Percentiles rank a stretch among this genome's conserved stretches.
Conservation (phyloP, 805 yeast genomes). For the Metschnikowia henanensis region DNA sequence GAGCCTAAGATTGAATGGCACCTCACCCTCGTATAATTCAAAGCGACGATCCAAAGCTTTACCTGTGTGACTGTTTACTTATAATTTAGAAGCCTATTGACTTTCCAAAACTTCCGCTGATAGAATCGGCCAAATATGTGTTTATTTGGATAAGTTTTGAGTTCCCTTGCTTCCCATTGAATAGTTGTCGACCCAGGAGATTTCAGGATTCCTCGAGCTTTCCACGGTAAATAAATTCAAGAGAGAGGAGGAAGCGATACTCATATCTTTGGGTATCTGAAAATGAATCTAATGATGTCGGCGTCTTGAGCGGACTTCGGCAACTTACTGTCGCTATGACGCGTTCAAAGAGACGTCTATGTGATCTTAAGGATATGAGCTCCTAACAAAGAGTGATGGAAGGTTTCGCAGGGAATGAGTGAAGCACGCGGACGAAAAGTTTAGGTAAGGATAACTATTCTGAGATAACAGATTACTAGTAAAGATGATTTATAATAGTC, state of each 20-base stretch:
- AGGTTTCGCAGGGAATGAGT: slow-evolving; percentile 65
- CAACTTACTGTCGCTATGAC: slow-evolving; percentile 94
- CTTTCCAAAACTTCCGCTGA: too few species aligned
- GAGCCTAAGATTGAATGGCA: too few species aligned
- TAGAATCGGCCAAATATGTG: too few species aligned
- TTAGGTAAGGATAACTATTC: slow-evolving; percentile 72
- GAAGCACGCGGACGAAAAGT: slow-evolving; percentile 63
- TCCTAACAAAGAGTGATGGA: slow-evolving; percentile 46
- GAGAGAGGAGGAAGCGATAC: slow-evolving; percentile 85
- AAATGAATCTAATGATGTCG: slow-evolving; percentile 68
- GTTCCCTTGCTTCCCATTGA: too few species aligned
- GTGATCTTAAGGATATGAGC: slow-evolving; percentile 83
- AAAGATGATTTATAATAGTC: too few species aligned
- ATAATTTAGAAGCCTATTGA: too few species aligned
- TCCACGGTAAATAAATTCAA: slow-evolving; percentile 96
- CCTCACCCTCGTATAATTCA: too few species aligned
- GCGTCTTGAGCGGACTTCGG: slow-evolving; percentile 76
- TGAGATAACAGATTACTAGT: slow-evolving; percentile 14
- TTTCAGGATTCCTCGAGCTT: slow-evolving; percentile 56
- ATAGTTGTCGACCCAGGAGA: slow-evolving; percentile 22
- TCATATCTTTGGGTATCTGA: slow-evolving; percentile 81
- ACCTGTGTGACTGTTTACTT: too few species aligned
- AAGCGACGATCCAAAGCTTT: too few species aligned
- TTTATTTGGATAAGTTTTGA: too few species aligned
- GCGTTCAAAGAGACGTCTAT: slow-evolving; percentile 80